phyloP scores from a whole-genome alignment of 1,139 yeast genomes.

The Debaryomyces sp. region DNA sequence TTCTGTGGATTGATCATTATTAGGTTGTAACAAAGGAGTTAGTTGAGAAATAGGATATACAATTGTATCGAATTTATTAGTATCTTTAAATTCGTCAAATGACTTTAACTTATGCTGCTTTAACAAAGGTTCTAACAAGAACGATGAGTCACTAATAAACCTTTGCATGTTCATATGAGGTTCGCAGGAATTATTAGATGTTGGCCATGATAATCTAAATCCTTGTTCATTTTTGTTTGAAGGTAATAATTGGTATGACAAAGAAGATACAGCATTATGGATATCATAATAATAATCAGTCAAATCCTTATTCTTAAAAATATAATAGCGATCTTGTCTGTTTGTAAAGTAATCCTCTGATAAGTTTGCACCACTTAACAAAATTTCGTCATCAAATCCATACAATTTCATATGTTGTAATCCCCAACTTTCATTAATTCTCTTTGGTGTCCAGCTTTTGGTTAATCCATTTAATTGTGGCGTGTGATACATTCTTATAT shows the following conservation, averaged over 20 bases:
- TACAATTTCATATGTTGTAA: constrained; percentile 97
- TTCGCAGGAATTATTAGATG: constrained; percentile 68
- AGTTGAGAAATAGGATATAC: constrained; percentile 93
- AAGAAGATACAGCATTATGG: constrained; percentile 64
- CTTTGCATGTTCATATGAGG: constrained; percentile 63
- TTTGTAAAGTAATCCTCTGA: constrained; percentile 93
- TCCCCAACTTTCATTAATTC: constrained; percentile 91
- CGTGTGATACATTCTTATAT: constrained; percentile 84
- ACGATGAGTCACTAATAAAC: constrained; percentile 63
- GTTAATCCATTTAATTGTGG: constrained; percentile 78
- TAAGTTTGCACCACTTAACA: constrained; percentile 89
- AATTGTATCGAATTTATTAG: constrained; percentile 54
- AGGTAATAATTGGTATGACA: constrained; percentile 65
- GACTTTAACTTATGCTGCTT: constrained; percentile 41
- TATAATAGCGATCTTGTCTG: constrained; percentile 90
- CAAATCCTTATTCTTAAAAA: constrained; percentile 59
- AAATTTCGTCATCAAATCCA: constrained; percentile 89
- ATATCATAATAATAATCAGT: constrained; percentile 74
- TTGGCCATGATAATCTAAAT: constrained; percentile 74
- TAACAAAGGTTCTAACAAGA: constrained; percentile 58
- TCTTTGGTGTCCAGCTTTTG: constrained; percentile 68
- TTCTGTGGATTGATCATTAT: constrained; percentile 71
- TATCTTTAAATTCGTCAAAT: constrained; percentile 37
- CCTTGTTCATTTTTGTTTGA: constrained; percentile 44
- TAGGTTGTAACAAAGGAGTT: constrained; percentile 70